A percentile compares a stretch with the other conserved stretches of the same genome.
phyloP scores from a whole-genome alignment of 495 filamentous ascomycete species.

The Parathielavia hyrcaniae region DNA sequence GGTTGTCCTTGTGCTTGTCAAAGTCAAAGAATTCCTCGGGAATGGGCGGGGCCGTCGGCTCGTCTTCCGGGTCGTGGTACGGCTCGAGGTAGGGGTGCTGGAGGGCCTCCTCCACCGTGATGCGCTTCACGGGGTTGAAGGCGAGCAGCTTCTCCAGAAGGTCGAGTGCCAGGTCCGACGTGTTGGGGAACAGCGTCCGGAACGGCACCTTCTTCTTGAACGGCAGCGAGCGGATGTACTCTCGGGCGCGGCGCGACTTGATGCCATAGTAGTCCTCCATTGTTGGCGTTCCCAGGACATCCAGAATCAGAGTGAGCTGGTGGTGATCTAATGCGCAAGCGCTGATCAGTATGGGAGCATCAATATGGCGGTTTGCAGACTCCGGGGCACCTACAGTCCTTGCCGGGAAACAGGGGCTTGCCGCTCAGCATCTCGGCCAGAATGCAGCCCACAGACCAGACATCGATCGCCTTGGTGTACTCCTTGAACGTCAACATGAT shows the following conservation, averaged over 20 bases:
- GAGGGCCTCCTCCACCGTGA: conserved; percentile 93
- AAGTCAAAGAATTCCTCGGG: conserved; percentile 99
- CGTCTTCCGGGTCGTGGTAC: conserved; percentile 98
- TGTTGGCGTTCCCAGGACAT: conserved; percentile 95
- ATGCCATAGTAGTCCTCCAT: conserved; percentile 99
- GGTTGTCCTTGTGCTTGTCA: conserved; percentile 97
- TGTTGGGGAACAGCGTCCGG: conserved; percentile 95
- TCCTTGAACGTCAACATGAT: conserved; percentile 99
- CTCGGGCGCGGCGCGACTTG: conserved; percentile 93
- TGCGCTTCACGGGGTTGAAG: conserved; percentile 98
- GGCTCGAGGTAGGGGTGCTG: conserved; percentile 98
- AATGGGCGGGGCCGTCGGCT: conserved; percentile 93
- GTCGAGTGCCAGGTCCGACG: conserved; percentile 86
- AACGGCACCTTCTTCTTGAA: conserved; percentile 99
- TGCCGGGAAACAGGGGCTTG: conserved; percentile 96
- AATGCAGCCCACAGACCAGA: conserved; percentile 99
- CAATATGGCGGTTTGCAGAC: not conserved
- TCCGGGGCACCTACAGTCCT: conserved; percentile 74
- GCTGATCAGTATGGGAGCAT: conserved; percentile 17
- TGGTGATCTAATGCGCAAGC: conserved; percentile 72
- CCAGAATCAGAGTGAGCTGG: conserved; percentile 94
- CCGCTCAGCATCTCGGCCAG: conserved; percentile 99
- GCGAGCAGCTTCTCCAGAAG: conserved; percentile 91
- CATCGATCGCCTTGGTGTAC: conserved; percentile 99
- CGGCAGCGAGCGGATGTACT: conserved; percentile 98